A percentile compares a stretch with the other conserved stretches of the same genome.
Evolutionary conservation across 306 rosid species (phyloP).

Genomic region (Abrus precatorius): DNA sequence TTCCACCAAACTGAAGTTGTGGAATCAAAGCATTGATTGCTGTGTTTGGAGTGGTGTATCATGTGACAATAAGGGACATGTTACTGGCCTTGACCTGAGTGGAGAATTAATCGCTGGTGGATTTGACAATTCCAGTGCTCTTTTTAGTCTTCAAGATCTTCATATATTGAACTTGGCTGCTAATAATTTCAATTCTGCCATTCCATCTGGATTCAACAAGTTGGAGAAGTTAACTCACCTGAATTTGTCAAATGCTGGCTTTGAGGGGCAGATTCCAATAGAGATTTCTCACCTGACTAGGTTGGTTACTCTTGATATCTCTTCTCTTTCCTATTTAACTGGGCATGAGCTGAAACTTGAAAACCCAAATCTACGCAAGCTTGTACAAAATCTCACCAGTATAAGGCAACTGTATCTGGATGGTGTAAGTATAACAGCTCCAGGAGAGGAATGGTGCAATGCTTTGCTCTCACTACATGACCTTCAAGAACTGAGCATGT

Average conservation of each 20-base stretch:
- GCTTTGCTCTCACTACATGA: constrained; percentile 16
- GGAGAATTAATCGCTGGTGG: constrained; percentile 49
- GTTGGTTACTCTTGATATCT: constrained; percentile 57
- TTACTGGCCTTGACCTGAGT: constrained; percentile 52
- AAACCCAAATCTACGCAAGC: constrained; percentile 40
- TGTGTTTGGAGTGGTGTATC: constrained; percentile 65
- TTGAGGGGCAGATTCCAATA: constrained; percentile 53
- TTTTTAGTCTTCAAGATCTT: constrained; percentile 51
- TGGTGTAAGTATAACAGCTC: constrained; percentile 55
- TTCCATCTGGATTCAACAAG: constrained; percentile 53
- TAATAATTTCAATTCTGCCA: constrained; percentile 31
- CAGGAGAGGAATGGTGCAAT: constrained; percentile 59
- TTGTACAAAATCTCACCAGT: constrained; percentile 50
- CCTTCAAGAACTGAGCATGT: constrained; percentile 49
- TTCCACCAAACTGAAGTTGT: constrained; percentile 47
- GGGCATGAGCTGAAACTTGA: constrained; percentile 44
- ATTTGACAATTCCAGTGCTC: constrained; percentile 42
- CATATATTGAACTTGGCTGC: constrained; percentile 44
- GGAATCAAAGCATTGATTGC: constrained; percentile 52
- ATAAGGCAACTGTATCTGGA: constrained; percentile 61
- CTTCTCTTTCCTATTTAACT: not conserved
- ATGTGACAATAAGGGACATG: constrained; percentile 45
- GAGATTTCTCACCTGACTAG: constrained; percentile 57
- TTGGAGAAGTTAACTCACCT: constrained; percentile 46
- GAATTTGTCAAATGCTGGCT: constrained; percentile 53